Evolutionary conservation across 805 yeast genomes (phyloP).

Genomic region (Yamadazyma akitaensis): DNA sequence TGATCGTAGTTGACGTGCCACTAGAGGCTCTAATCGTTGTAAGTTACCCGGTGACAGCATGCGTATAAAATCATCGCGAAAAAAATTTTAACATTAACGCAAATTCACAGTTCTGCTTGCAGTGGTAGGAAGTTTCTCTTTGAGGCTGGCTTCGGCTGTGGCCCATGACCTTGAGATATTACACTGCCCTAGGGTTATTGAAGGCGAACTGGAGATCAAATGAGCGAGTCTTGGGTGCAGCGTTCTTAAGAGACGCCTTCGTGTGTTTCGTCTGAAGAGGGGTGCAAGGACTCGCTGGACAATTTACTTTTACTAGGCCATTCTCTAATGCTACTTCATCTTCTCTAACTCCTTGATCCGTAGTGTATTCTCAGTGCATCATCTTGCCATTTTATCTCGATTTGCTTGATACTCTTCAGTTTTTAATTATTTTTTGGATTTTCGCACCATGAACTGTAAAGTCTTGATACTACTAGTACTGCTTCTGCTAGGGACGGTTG

Average conservation of each 20-base stretch:
- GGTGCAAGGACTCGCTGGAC: slow-evolving; percentile 65
- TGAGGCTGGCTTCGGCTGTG: slow-evolving; percentile 67
- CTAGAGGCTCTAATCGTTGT: background rate
- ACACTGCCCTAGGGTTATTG: slow-evolving; percentile 14
- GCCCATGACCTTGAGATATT: slow-evolving; percentile 66
- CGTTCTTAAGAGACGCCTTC: slow-evolving; percentile 70
- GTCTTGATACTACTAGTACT: background rate
- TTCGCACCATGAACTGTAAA: background rate
- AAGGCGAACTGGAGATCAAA: slow-evolving; percentile 58
- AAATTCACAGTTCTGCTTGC: slow-evolving; percentile 59
- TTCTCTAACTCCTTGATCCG: background rate
- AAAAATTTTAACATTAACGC: slow-evolving; percentile 11
- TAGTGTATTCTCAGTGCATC: background rate
- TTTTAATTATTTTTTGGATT: too few relatives aligned
- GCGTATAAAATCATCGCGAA: slow-evolving; percentile 1
- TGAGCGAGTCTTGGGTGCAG: slow-evolving; percentile 72
- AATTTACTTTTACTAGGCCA: slow-evolving; percentile 12
- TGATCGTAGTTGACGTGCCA: background rate
- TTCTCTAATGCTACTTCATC: background rate
- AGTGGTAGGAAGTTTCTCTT: slow-evolving; percentile 54
- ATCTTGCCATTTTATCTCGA: too few relatives aligned
- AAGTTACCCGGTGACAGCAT: slow-evolving; percentile 7
- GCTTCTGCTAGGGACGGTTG: background rate
- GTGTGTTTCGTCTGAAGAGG: slow-evolving; percentile 67
- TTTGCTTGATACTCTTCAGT: too few relatives aligned